Percentiles rank a stretch among this genome's conserved stretches.
Conservation (phyloP, 306 rosid species). For the Citrullus mucosospermus region DNA sequence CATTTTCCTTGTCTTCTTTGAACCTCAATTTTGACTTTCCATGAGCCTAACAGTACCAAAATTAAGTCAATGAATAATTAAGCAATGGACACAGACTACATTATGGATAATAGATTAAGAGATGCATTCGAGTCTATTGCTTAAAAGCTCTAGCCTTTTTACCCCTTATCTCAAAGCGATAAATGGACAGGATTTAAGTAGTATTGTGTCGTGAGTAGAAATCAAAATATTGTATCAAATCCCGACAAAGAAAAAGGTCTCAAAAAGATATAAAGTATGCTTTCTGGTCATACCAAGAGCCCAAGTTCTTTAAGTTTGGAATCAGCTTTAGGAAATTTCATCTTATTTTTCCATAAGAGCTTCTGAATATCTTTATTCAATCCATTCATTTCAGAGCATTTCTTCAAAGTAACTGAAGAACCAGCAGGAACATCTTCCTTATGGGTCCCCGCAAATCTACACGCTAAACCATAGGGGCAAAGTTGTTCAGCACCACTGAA, state of each 20-base stretch:
- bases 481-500: conserved; percentile 31
- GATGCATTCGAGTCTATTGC: neutral
- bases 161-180: neutral
- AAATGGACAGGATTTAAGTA: neutral
- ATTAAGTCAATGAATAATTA: neutral
- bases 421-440: conserved; percentile 23
- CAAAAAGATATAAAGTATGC: neutral
- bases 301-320: conserved; percentile 63
- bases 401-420: conserved; percentile 19
- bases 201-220: neutral
- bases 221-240: neutral
- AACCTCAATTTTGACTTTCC: conserved; percentile 29
- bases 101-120: neutral
- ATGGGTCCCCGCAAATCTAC: conserved; percentile 72
- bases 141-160: neutral
- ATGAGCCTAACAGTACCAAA: conserved; percentile 15
- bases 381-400: conserved; percentile 55
- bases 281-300: conserved; percentile 35
- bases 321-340: conserved; percentile 66
- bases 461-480: conserved; percentile 70
- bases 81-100: neutral
- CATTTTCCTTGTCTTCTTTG: conserved; percentile 23
- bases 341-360: conserved; percentile 86
- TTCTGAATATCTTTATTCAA: conserved; percentile 68
- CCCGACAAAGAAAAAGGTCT: neutral